Evolutionary conservation across 306 rosid genomes (phyloP).

Genomic region (Pterocarpus santalinus): DNA sequence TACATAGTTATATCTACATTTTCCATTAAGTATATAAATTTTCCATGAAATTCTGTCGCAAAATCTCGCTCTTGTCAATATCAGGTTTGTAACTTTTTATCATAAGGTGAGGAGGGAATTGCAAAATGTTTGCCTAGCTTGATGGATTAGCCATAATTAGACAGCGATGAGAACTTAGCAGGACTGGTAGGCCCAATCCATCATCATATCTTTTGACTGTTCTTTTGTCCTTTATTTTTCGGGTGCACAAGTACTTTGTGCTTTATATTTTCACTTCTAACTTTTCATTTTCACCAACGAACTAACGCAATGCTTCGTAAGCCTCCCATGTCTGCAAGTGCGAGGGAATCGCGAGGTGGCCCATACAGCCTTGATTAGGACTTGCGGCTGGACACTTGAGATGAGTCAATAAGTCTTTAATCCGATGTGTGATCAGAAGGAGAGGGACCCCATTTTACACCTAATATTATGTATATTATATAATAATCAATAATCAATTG

Average conservation of each 20-base stretch:
- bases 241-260: too few relatives aligned
- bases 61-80: too few relatives aligned
- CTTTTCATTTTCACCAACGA: not conserved
- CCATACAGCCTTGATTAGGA: too few relatives aligned
- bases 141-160: too few relatives aligned
- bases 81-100: too few relatives aligned
- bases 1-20: too few relatives aligned
- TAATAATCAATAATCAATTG: not conserved
- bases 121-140: too few relatives aligned
- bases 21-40: too few relatives aligned
- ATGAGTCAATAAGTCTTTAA: not conserved
- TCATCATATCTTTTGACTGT: not conserved
- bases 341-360: not conserved
- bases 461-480: not conserved
- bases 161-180: too few relatives aligned
- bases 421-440: not conserved
- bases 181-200: not conserved
- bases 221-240: not conserved
- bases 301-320: not conserved
- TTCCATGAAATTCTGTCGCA: too few relatives aligned
- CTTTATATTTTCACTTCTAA: too few relatives aligned
- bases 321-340: not conserved
- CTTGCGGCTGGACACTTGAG: not conserved
- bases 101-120: too few relatives aligned
- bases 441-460: not conserved